Evolutionary conservation across 352 stramenopile genomes (phyloP).

Genomic region (Lagenidium sp.): DNA sequence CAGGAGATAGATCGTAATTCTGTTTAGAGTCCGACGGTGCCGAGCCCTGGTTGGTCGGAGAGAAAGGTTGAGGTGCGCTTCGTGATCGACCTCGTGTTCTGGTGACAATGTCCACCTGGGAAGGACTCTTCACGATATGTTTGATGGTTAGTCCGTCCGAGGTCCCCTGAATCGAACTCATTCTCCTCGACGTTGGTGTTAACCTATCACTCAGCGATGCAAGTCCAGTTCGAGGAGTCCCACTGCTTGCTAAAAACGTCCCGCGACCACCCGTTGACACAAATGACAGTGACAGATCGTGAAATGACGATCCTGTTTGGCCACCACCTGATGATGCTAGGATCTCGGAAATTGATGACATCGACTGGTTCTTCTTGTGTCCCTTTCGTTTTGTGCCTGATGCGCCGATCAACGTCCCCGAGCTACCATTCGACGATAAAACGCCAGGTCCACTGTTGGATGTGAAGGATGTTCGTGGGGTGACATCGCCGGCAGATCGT

Average conservation of each 20-base stretch:
- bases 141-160: no score
- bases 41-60: no score
- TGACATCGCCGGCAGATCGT: no score
- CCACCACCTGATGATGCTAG: conserved; percentile 27
- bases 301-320: conserved; percentile 39
- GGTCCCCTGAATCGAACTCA: background rate
- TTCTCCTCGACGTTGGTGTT: no score
- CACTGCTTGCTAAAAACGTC: conserved; percentile 33
- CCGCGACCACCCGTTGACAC: conserved; percentile 15
- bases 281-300: conserved; percentile 40
- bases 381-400: conserved; percentile 43
- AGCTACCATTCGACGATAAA: conserved; percentile 17
- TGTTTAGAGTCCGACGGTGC: no score
- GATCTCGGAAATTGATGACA: conserved; percentile 84
- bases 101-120: background rate
- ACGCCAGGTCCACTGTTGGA: conserved; percentile 24
- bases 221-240: conserved; percentile 57
- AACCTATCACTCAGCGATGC: conserved; percentile 60
- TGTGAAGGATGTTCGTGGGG: conserved; percentile 10
- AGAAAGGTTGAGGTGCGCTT: no score
- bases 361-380: conserved; percentile 86
- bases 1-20: conserved; percentile 16
- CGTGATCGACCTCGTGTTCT: no score
- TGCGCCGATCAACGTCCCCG: conserved; percentile 16
- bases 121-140: conserved; percentile 1